phyloP scores from a whole-genome alignment of 2,329 filamentous ascomycete genomes.

The Basipetospora sp. region DNA sequence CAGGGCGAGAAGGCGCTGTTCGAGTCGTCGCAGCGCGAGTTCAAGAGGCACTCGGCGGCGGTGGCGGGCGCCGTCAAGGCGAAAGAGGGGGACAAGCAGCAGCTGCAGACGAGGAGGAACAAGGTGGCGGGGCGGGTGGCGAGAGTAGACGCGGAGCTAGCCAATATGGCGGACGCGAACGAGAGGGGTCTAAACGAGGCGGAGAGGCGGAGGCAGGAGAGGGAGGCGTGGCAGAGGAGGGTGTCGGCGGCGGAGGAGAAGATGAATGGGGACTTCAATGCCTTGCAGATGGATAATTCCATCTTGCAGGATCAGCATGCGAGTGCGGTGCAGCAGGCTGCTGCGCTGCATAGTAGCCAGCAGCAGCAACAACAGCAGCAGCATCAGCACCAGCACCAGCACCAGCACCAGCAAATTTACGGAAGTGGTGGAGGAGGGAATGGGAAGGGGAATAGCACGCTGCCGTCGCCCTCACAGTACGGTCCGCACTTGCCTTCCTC shows the following conservation, averaged over 20 bases:
- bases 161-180: conserved; percentile 56
- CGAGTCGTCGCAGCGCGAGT: conserved; percentile 39
- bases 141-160: conserved; percentile 59
- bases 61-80: conserved; percentile 48
- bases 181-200: conserved; percentile 49
- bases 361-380: too few species aligned
- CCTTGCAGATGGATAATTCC: conserved; percentile 20
- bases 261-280: conserved; percentile 24
- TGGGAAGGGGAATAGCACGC: too few species aligned
- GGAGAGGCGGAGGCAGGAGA: conserved; percentile 40
- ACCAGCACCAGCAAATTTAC: too few species aligned
- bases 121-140: conserved; percentile 56
- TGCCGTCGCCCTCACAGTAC: too few species aligned
- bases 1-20: conserved; percentile 43
- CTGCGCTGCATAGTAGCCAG: neutral
- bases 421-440: too few species aligned
- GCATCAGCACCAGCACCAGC: too few species aligned
- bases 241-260: conserved; percentile 30
- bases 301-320: conserved; percentile 27
- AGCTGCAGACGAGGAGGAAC: conserved; percentile 53
- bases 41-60: conserved; percentile 43
- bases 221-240: conserved; percentile 31
- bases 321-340: conserved; percentile 21
- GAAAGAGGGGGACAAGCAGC: conserved; percentile 48
- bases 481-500: too few species aligned